These are phyloP conservation scores for Gyrodon lividus DNA, from an alignment of 768 basidiomycete species.

Conservation along the genomic window DNA sequence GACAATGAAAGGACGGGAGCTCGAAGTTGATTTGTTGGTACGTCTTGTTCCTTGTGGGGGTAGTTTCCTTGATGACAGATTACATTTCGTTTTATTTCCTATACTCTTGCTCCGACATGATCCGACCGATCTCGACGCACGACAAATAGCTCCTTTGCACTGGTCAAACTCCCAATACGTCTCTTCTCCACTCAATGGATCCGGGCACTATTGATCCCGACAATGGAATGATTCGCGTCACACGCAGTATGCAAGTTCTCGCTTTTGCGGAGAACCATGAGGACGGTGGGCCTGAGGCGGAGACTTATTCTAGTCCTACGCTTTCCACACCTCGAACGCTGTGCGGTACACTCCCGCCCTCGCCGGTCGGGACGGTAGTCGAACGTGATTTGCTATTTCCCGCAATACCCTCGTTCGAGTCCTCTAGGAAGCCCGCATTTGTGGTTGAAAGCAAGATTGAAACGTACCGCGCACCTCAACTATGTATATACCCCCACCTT, in stretches of 20 bases:
- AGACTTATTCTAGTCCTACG: not conserved
- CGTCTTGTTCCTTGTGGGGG: constrained; percentile 11
- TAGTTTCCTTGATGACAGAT: not conserved
- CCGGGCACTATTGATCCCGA: constrained; percentile 37
- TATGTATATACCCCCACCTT: constrained; percentile 44
- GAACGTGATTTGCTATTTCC: not conserved
- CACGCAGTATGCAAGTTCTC: constrained; percentile 50
- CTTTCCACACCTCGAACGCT: constrained; percentile 4
- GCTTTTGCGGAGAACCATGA: not conserved
- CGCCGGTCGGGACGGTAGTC: constrained; percentile 12
- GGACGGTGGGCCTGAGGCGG: not conserved
- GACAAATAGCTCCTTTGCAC: constrained; percentile 52
- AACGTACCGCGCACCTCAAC: constrained; percentile 20
- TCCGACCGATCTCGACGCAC: not conserved
- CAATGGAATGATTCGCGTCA: constrained; percentile 44
- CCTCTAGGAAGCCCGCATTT: not conserved
- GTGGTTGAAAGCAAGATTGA: not conserved
- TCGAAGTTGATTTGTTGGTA: constrained; percentile 55
- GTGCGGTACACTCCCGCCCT: constrained; percentile 6
- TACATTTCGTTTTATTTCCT: not conserved
- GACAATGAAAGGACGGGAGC: constrained; percentile 48
- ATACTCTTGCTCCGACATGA: not conserved
- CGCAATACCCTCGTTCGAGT: not conserved
- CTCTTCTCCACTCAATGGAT: constrained; percentile 43
- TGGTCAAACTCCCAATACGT: constrained; percentile 59